Base-by-base conservation (phyloP, 2,329 filamentous ascomycete genomes). In the Curvularia lunata region DNA sequence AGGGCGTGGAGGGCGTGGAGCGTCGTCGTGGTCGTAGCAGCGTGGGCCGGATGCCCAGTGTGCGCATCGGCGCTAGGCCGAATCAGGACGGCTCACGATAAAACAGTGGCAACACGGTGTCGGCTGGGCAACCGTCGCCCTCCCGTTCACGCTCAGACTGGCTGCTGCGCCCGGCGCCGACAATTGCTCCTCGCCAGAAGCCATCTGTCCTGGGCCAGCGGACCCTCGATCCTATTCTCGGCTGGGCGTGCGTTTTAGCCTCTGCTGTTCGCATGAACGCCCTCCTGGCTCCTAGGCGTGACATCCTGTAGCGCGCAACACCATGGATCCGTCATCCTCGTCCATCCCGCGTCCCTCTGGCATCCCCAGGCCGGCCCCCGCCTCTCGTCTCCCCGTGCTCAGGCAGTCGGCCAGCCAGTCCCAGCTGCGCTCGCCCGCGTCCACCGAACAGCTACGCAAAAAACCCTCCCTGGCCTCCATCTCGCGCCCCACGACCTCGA, bases 371-470 rank as follows among this genome's bases (percentile, higher is more conserved):
- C 78, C 73, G 19, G 52, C 80, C 43, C 78, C 73, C 12, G 50
- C 80, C 42, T 86, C 84, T 21, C 80, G 82, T 63, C 76, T 86
- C 46, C 84, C 84, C 12, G 75, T 85, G 59, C 83, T 75, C 43
- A 67, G 69, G 38, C 59, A 78, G 42, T 75, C 77, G 41, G 64
- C 49, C 41, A 75, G 69, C 59, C 70, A 75, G 34, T 77, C 75
- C 58, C 75, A 79, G 30, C 68, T 84, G 53, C 80, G 79, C 2
- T 37, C 65, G 50, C 74, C 81, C 16, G 77, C 82, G 0, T 48
- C 79, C 75, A 77, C 76, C 64, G 83, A 83, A 34, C 79, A 78
- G 59, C 47, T 73, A 59, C 68, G 64, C 62, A 73, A 71, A 65
- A 73, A 70, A 59, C 63, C 72, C 9, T 75, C 74, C 13, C 28